phyloP scores from a whole-genome alignment of 2,329 filamentous ascomycete species.

The Exophiala sp. region DNA sequence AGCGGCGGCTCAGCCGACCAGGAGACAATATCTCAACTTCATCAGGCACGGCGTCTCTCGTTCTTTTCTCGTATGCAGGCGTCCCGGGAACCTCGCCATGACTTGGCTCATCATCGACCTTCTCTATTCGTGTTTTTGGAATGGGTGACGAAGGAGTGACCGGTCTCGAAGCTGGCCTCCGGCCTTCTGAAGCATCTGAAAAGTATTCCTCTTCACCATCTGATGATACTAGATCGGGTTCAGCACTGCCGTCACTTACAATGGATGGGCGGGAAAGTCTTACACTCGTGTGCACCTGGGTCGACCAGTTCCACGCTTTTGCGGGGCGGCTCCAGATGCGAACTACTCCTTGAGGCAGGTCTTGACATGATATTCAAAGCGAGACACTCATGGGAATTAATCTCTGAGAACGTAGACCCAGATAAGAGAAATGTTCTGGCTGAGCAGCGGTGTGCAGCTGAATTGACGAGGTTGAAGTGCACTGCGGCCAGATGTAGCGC shows the following conservation, averaged over 20 bases:
- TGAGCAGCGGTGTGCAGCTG: neutral
- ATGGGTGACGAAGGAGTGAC: slow-evolving; percentile 46
- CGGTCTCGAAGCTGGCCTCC: slow-evolving; percentile 32
- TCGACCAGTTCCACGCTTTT: slow-evolving; percentile 53
- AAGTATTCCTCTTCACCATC: slow-evolving; percentile 60
- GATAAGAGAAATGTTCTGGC: neutral
- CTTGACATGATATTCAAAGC: slow-evolving; percentile 23
- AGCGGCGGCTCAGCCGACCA: slow-evolving; percentile 38
- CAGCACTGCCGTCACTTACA: slow-evolving; percentile 7
- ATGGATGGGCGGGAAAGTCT: slow-evolving; percentile 6
- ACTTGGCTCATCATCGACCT: slow-evolving; percentile 53
- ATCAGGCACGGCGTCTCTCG: slow-evolving; percentile 57
- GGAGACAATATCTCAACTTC: slow-evolving; percentile 55
- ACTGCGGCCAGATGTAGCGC: neutral
- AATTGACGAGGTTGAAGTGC: neutral
- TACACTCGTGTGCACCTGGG: slow-evolving; percentile 49
- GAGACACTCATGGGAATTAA: slow-evolving; percentile 1
- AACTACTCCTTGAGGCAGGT: slow-evolving; percentile 30
- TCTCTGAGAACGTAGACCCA: neutral
- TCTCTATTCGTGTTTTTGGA: slow-evolving; percentile 58
- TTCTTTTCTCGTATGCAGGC: slow-evolving; percentile 52
- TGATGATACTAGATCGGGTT: slow-evolving; percentile 36
- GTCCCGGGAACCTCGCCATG: slow-evolving; percentile 60
- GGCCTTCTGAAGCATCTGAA: slow-evolving; percentile 59
- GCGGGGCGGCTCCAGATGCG: slow-evolving; percentile 47